A percentile compares a stretch with the other conserved stretches of the same genome.
Evolutionary conservation across 495 filamentous ascomycete species (phyloP).

Genomic region (Penicillium chermesinum): DNA sequence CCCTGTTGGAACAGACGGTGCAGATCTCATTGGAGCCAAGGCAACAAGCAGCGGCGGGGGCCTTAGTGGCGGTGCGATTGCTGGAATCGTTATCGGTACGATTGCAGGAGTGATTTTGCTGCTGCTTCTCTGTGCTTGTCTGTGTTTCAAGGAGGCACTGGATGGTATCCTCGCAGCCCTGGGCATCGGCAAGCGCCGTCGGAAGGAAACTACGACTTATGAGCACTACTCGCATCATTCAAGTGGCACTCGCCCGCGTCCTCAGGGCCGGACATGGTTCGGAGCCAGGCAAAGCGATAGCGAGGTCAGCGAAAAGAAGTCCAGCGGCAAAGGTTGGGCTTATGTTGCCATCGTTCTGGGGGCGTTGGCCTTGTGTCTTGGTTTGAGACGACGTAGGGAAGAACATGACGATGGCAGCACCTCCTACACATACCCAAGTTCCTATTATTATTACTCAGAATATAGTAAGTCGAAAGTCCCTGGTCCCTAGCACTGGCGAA

Average conservation of each 20-base stretch:
- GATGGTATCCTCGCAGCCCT: slow-evolving; percentile 61
- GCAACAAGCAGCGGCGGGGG: slow-evolving; percentile 38
- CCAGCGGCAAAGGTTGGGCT: slow-evolving; percentile 53
- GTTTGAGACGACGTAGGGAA: slow-evolving; percentile 62
- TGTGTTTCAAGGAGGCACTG: slow-evolving; percentile 62
- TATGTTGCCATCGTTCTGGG: slow-evolving; percentile 56
- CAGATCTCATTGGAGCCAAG: slow-evolving; percentile 42
- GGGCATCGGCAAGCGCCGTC: slow-evolving; percentile 50
- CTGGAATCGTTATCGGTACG: slow-evolving; percentile 88
- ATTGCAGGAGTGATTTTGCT: slow-evolving; percentile 71
- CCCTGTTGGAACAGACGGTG: slow-evolving; percentile 50
- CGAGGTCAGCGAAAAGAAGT: slow-evolving; percentile 48
- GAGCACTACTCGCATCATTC: slow-evolving; percentile 59
- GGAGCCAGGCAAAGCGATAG: slow-evolving; percentile 49
- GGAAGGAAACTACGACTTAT: slow-evolving; percentile 57
- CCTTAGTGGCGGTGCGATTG: slow-evolving; percentile 80
- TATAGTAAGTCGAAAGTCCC: slow-evolving; percentile 40
- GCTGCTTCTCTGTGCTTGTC: slow-evolving; percentile 67
- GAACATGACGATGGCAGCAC: slow-evolving; percentile 43
- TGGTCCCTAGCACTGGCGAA: not conserved
- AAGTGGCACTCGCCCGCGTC: slow-evolving; percentile 44
- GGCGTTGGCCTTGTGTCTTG: slow-evolving; percentile 65
- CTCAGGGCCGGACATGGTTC: slow-evolving; percentile 63
- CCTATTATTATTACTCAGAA: slow-evolving; percentile 42
- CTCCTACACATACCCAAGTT: slow-evolving; percentile 41